Evolutionary conservation across 2,329 filamentous ascomycete species (phyloP).

Genomic region (Trichoderma sp.): DNA sequence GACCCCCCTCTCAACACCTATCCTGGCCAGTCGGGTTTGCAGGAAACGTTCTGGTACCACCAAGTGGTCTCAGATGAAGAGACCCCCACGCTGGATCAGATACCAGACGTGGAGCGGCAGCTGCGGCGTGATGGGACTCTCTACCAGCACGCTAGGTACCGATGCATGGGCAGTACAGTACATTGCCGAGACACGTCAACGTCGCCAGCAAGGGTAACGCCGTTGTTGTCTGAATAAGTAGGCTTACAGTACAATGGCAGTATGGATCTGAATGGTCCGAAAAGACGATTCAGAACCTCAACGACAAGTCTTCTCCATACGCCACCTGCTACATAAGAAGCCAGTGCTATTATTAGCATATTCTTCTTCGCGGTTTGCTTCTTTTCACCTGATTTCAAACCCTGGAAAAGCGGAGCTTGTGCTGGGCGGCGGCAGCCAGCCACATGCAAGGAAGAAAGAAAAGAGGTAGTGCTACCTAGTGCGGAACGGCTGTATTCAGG

Average conservation of each 20-base stretch:
- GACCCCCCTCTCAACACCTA: slow-evolving; percentile 15
- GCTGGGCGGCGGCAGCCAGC: neutral
- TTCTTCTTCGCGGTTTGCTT: neutral
- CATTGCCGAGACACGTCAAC: slow-evolving; percentile 27
- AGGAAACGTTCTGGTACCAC: slow-evolving; percentile 21
- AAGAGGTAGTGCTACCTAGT: neutral
- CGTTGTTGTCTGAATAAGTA: neutral
- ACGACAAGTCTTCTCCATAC: neutral
- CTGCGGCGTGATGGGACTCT: slow-evolving; percentile 16
- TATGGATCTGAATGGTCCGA: neutral
- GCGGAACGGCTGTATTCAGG: neutral
- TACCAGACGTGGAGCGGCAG: slow-evolving; percentile 21
- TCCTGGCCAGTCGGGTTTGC: slow-evolving; percentile 29
- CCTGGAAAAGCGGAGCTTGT: slow-evolving; percentile 6
- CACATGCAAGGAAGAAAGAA: slow-evolving; percentile 1
- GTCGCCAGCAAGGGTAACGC: neutral
- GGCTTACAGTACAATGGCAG: neutral
- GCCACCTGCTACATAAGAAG: neutral
- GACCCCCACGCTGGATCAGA: slow-evolving; percentile 28
- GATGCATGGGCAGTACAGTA: slow-evolving; percentile 24
- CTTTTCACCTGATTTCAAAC: neutral
- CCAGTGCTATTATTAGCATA: neutral
- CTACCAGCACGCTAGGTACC: slow-evolving; percentile 17
- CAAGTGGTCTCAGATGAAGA: slow-evolving; percentile 20
- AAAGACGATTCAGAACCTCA: neutral